Evolutionary conservation across 306 rosid species (phyloP), one percentile per base, ranked within the genome.

Genomic region (Bauhinia variegata): DNA sequence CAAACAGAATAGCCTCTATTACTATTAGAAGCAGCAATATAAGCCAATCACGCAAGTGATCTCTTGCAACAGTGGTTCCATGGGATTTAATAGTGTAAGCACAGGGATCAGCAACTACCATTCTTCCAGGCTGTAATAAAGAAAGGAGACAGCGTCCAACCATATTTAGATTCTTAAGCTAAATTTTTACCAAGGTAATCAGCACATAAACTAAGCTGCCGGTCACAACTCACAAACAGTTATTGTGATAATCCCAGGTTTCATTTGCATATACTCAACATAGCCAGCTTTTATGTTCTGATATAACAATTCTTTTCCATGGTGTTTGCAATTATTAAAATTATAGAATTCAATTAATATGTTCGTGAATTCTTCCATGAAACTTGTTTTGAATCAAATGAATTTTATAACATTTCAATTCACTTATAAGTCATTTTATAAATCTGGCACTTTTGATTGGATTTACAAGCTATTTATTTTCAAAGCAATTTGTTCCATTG

Each of bases 41-140:
- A 65, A 89, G 49, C 98, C 98, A 93, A 70, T 93, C 98, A 15
- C 56, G 81, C 59, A 63, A 43, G 75, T 89, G 98, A 51, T 79
- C 79, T 77, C 75, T 86, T 8, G 96, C 98, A 67, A 93, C 75
- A 30, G 76, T 43, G 6, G 87, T 87, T 53, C 98, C 98, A 87
- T 93, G 98, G 13, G 98, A 89, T 77, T 65, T 81, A 30, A 93
- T 83, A 4, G 97, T 93, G 70, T 81, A 74, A 16, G 83, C 80
- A 8, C 75, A 68, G 37, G 86, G 85, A 69, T 84, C 86, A 15
- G 67, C 51, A 46, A 68, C 82, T 31, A 78, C 58, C 60, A 14
- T 49, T 53, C 80, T 71, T 30, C 73, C 82, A 73, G 57, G 66
- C 75, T 18, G 32, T 30, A n/a, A 75, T 6, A 71, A 63, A 41